phyloP scores from a whole-genome alignment of 2,329 filamentous ascomycete genomes.

The Colletotrichum costaricense region DNA sequence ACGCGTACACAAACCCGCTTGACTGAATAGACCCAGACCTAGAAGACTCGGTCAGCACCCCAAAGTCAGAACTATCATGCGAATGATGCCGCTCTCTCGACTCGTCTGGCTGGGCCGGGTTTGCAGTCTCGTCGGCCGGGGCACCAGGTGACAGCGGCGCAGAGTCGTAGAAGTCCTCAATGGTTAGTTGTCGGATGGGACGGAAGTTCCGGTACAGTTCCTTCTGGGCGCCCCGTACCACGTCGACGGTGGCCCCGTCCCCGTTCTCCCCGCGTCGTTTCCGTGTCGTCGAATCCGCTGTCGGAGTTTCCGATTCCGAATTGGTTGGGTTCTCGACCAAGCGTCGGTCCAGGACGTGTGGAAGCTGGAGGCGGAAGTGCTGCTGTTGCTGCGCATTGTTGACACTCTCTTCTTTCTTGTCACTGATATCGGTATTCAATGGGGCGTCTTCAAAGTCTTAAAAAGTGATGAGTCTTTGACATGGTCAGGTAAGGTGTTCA shows the following conservation, averaged over 20 bases:
- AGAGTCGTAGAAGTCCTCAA: neutral
- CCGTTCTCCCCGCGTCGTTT: neutral
- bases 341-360: neutral
- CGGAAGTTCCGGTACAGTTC: neutral
- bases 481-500: neutral
- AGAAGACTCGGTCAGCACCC: neutral
- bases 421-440: neutral
- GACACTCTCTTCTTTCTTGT: neutral
- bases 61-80: neutral
- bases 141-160: neutral
- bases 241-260: neutral
- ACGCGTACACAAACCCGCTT: neutral
- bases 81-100: neutral
- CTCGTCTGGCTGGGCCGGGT: neutral
- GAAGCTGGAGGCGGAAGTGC: neutral
- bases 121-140: neutral
- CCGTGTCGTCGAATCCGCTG: neutral
- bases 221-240: neutral
- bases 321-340: neutral
- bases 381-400: neutral
- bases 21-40: neutral
- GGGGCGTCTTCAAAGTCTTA: neutral
- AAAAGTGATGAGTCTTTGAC: neutral
- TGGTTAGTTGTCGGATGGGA: neutral
- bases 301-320: neutral